These are phyloP conservation scores for Apium graveolens DNA, from an alignment of 129 eudicot species.

Conservation along the genomic window DNA sequence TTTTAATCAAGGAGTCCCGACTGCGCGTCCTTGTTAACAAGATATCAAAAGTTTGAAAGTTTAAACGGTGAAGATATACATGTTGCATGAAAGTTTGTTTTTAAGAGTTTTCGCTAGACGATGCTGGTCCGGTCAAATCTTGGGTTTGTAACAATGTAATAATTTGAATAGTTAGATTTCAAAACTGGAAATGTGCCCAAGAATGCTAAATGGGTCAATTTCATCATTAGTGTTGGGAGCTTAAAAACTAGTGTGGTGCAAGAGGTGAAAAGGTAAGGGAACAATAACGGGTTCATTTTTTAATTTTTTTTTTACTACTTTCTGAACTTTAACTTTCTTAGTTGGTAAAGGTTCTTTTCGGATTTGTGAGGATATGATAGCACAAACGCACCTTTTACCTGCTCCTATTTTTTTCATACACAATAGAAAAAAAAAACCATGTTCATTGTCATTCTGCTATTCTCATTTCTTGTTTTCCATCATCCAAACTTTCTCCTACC, in stretches of 20 bases:
- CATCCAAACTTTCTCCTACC: neutral
- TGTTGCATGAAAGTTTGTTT: neutral
- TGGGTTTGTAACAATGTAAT: neutral
- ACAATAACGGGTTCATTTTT: neutral
- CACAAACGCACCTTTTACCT: neutral
- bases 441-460: neutral
- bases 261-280: neutral
- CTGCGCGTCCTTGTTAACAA: no score
- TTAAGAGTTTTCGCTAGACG: neutral
- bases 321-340: neutral
- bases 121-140: neutral
- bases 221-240: neutral
- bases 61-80: no score
- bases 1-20: no score
- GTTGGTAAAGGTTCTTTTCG: constrained; percentile 1
- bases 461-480: neutral
- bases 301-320: neutral
- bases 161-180: neutral
- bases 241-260: neutral
- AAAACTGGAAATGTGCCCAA: neutral
- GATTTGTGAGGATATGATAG: neutral
- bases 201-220: neutral
- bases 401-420: neutral
- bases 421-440: neutral
- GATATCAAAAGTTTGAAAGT: no score